Evolutionary conservation across 140 eudicot genomes (phyloP).

Genomic region (Erigeron philadelphicus): DNA sequence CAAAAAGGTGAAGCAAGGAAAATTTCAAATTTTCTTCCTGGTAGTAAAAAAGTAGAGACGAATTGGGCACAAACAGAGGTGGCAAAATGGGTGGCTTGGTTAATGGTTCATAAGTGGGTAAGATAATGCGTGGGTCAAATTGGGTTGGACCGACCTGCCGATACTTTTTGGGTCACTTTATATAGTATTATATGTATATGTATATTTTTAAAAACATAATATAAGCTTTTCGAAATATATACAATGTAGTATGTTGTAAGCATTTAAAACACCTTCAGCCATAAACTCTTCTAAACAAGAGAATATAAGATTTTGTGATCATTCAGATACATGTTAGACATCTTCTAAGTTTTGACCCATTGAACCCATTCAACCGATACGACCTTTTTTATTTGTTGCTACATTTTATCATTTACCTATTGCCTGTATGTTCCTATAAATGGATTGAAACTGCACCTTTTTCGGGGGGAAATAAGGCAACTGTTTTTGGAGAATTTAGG

Average conservation of each 20-base stretch:
- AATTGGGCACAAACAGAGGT: background rate
- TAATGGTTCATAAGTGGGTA: background rate
- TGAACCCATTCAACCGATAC: background rate
- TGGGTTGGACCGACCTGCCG: background rate
- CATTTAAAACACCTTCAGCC: background rate
- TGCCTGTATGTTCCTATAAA: background rate
- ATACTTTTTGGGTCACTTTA: background rate
- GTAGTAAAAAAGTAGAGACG: background rate
- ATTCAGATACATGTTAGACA: background rate
- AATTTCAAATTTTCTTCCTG: slow-evolving; percentile 1
- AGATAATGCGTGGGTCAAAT: background rate
- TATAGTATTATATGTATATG: background rate
- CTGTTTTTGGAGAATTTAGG: background rate
- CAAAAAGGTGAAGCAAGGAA: background rate
- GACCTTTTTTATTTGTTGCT: background rate
- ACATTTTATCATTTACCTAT: background rate
- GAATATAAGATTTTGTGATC: background rate
- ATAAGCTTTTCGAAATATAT: background rate
- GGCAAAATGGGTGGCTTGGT: background rate
- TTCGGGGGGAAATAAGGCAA: background rate
- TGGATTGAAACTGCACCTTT: background rate
- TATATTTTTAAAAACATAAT: background rate
- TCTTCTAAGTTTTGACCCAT: background rate
- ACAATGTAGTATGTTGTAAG: background rate
- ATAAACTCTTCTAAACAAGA: no score